Percentiles rank a stretch among this genome's conserved stretches.
phyloP scores from a whole-genome alignment of 352 stramenopile genomes.

The Phytopythium boreale region DNA sequence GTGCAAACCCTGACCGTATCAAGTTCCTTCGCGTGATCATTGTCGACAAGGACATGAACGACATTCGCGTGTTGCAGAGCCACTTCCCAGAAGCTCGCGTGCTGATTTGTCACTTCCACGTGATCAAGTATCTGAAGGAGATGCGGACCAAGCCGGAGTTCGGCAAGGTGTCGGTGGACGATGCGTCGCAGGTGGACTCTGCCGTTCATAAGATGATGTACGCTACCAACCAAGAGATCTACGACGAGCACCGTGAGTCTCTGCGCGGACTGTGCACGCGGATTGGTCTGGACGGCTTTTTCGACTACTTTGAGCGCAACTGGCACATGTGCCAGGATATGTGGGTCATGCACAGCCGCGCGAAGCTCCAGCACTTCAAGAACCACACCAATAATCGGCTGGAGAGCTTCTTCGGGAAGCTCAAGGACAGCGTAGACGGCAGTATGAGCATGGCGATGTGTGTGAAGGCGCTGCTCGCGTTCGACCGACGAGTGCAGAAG shows the following conservation, averaged over 20 bases:
- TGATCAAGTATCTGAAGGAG: slow-evolving; percentile 17
- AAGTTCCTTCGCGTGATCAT: slow-evolving; percentile 18
- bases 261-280: slow-evolving; percentile 5
- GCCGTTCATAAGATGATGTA: slow-evolving; percentile 12
- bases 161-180: slow-evolving; percentile 11
- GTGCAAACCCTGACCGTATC: slow-evolving; percentile 2
- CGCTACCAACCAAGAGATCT: neutral
- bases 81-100: slow-evolving; percentile 13
- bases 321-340: slow-evolving; percentile 22
- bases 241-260: slow-evolving; percentile 6
- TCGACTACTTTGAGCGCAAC: slow-evolving; percentile 22
- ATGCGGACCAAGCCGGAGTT: slow-evolving; percentile 11
- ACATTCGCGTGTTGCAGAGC: slow-evolving; percentile 15
- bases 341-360: slow-evolving; percentile 17
- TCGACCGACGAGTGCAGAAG: slow-evolving; percentile 1
- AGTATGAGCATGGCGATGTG: slow-evolving; percentile 10
- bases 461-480: slow-evolving; percentile 1
- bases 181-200: slow-evolving; percentile 3
- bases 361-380: slow-evolving; percentile 14
- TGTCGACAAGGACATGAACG: slow-evolving; percentile 27
- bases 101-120: slow-evolving; percentile 24
- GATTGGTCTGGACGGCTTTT: neutral
- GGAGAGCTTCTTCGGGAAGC: slow-evolving; percentile 14
- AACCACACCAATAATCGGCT: slow-evolving; percentile 19
- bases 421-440: slow-evolving; percentile 11